A percentile compares a stretch with the other conserved stretches of the same genome.
These are phyloP conservation scores for Pseudocercospora cruenta DNA, from an alignment of 2,329 filamentous ascomycete species.

Conservation along the genomic window DNA sequence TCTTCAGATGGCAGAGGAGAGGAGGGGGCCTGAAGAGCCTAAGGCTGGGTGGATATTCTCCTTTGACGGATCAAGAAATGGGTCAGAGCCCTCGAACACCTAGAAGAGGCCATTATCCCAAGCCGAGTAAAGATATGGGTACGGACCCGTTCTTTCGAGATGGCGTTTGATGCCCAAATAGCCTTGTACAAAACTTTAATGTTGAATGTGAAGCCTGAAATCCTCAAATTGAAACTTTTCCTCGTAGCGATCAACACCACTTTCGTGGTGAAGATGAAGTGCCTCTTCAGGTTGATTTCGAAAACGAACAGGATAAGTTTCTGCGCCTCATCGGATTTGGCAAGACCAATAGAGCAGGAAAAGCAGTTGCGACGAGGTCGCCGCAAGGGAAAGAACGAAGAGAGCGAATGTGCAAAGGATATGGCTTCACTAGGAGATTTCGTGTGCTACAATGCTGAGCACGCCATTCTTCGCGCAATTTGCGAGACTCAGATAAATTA, in stretches of 20 bases:
- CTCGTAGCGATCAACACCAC: no score
- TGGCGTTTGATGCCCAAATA: background rate
- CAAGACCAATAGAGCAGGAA: no score
- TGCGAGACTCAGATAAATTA: no score
- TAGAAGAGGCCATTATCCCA: background rate
- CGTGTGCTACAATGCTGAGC: no score
- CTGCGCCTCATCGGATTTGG: no score
- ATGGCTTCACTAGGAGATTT: no score
- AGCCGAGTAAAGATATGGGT: conserved; percentile 2
- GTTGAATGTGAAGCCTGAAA: background rate
- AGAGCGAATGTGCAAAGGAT: no score
- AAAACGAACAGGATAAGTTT: no score
- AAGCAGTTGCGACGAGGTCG: no score
- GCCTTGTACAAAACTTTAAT: background rate
- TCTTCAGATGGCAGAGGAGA: conserved; percentile 6
- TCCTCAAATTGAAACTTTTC: background rate
- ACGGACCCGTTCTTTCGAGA: background rate
- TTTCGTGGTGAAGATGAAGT: background rate
- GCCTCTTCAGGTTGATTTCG: no score
- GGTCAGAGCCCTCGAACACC: background rate
- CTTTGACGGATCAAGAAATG: background rate
- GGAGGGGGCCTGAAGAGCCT: background rate
- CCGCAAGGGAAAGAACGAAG: no score
- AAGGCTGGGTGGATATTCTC: background rate
- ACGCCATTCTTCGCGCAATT: no score